Evolutionary conservation across 1,284 basidiomycete species (phyloP), one percentile per base, ranked within the genome.

Genomic region (Pascua guehoae): DNA sequence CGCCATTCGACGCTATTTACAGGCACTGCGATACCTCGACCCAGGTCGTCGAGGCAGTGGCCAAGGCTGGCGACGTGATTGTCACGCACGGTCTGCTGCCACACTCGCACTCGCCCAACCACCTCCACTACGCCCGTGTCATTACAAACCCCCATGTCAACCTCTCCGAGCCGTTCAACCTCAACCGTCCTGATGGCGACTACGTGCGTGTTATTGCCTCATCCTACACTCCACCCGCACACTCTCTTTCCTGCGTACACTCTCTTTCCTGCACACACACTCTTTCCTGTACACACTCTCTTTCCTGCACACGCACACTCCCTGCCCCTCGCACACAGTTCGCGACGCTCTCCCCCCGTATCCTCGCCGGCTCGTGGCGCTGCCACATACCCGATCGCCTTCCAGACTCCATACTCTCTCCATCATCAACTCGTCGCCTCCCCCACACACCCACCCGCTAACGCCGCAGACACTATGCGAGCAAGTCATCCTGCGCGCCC

Each of bases 81-180:
- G 61, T 71, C 15, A 66, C 66, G 8, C 69, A 71, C 50, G 65
- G 62, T 18, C 55, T 69, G 51, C 56, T 71, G 14, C 69, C 69
- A 2, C 69, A 71, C 55, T 49, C 58, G 1, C 58, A 59, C 48
- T 54, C 62, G 8, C 64, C 61, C 10, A 71, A 71, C 52, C 64
- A 68, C 54, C 64, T 66, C 12, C 63, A 64, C 47, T 68, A 66
- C 53, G 57, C 66, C 15, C 58, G 69, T 36, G 64, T 71, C 24
- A 71, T 71, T 57, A 66, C 64, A 14, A 71, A 71, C 51, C 69
- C 69, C 12, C 69, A 71, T 43, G 58, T 69, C 17, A 69, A 67
- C 56, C 53, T 69, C 12, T 36, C 12, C 12, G 64, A 67, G 47
- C 66, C 66, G 9, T 67, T 57, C 59, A 66, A 71, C 56, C 51